Conservation (phyloP, 1,284 basidiomycete genomes). For the Ceraceosorus bombacis region DNA sequence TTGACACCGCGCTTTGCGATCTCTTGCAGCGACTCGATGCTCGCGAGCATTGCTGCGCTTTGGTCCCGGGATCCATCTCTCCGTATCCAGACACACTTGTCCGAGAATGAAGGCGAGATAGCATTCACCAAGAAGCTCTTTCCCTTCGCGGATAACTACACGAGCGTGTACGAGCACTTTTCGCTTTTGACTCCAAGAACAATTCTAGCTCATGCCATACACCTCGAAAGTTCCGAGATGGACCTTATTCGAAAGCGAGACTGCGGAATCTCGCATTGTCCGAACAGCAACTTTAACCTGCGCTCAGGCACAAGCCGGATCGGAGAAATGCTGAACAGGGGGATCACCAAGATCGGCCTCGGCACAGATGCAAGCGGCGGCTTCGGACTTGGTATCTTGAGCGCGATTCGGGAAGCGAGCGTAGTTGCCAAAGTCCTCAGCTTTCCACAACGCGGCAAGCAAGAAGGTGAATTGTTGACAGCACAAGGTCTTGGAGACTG, state of each 20-base stretch:
- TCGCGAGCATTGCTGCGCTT: conserved; percentile 61
- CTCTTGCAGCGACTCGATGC: conserved; percentile 70
- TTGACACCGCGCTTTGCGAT: conserved; percentile 90
- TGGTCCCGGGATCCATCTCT: conserved; percentile 50
- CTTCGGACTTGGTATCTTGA: conserved; percentile 72
- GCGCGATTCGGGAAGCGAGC: conserved; percentile 72
- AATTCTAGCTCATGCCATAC: conserved; percentile 81
- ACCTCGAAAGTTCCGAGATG: conserved; percentile 66
- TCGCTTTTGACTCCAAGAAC: conserved; percentile 71
- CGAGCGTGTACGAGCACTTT: conserved; percentile 68
- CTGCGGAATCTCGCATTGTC: conserved; percentile 84
- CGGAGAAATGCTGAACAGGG: conserved; percentile 68
- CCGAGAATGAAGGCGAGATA: conserved; percentile 75
- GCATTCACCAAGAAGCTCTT: conserved; percentile 62
- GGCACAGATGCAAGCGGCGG: conserved; percentile 91
- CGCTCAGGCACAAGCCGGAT: conserved; percentile 74
- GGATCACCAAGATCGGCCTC: conserved; percentile 68
- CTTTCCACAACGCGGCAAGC: conserved; percentile 23
- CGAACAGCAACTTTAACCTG: conserved; percentile 77
- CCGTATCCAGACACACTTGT: conserved; percentile 84
- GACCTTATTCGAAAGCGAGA: conserved; percentile 61
- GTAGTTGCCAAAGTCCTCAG: conserved; percentile 68
- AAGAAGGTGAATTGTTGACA: conserved; percentile 9
- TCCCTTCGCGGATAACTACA: conserved; percentile 48
- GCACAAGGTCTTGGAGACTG: too few relatives aligned